A percentile compares a stretch with the other conserved stretches of the same genome.
Evolutionary conservation across 495 filamentous ascomycete genomes (phyloP).

Genomic region (Neurospora pannonica): DNA sequence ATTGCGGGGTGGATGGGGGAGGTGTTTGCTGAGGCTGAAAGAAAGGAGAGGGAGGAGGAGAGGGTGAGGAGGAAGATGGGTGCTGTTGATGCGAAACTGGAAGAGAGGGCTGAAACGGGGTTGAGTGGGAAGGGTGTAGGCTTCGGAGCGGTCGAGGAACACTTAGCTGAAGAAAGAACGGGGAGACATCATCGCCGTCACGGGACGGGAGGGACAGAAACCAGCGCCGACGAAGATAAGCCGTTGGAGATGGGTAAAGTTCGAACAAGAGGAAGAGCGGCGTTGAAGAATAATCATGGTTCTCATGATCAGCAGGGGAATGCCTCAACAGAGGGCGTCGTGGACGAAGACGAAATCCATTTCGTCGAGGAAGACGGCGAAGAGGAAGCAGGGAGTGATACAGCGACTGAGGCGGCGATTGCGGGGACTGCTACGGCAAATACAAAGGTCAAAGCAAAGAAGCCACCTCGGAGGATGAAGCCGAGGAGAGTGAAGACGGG

Average conservation of each 20-base stretch:
- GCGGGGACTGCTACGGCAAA: constrained; percentile 13
- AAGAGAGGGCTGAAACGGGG: background rate
- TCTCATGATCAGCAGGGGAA: no score
- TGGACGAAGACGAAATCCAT: background rate
- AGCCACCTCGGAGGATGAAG: constrained; percentile 19
- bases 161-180: constrained; percentile 1
- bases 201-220: constrained; percentile 48
- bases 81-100: no score
- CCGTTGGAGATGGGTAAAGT: constrained; percentile 59
- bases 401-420: background rate
- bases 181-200: constrained; percentile 29
- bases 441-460: constrained; percentile 13
- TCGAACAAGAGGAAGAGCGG: background rate
- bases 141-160: background rate
- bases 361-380: background rate
- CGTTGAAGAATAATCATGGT: no score
- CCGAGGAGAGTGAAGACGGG: constrained; percentile 23
- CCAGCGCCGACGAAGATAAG: constrained; percentile 40
- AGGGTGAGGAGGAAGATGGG: constrained; percentile 12
- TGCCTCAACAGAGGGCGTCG: background rate
- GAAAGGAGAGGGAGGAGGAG: constrained; percentile 17
- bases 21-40: constrained; percentile 47
- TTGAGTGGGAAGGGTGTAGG: background rate
- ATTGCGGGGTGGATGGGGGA: constrained; percentile 70
- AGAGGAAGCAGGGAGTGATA: constrained; percentile 2